These are phyloP conservation scores for Dendrothele bispora DNA, from an alignment of 768 basidiomycete species.

Conservation along the genomic window DNA sequence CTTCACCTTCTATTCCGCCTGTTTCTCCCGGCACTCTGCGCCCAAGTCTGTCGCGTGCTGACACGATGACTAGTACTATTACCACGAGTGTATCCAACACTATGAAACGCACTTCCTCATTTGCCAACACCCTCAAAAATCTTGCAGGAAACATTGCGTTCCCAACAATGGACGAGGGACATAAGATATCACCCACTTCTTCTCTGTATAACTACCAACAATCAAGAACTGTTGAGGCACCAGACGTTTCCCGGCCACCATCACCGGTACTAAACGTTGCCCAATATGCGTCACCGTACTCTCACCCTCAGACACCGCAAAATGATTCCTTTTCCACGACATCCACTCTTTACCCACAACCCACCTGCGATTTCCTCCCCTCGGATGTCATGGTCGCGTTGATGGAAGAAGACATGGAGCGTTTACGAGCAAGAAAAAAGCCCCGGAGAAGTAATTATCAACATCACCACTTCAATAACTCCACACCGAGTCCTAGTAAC, in stretches of 20 bases:
- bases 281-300: slow-evolving; percentile 77
- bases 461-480: no score
- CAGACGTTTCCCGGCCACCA: slow-evolving; percentile 64
- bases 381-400: slow-evolving; percentile 85
- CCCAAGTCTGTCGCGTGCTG: slow-evolving; percentile 53
- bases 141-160: slow-evolving; percentile 73
- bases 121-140: slow-evolving; percentile 72
- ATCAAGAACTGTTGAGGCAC: slow-evolving; percentile 24
- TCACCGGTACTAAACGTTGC: slow-evolving; percentile 80
- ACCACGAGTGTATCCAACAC: slow-evolving; percentile 67
- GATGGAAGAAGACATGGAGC: slow-evolving; percentile 94
- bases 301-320: slow-evolving; percentile 47
- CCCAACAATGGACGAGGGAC: slow-evolving; percentile 59
- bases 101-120: slow-evolving; percentile 75
- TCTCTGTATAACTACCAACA: slow-evolving; percentile 5
- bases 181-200: slow-evolving; percentile 28
- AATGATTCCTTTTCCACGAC: slow-evolving; percentile 1
- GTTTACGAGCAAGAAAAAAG: slow-evolving; percentile 70
- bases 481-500: slow-evolving; percentile 66
- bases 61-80: slow-evolving; percentile 61
- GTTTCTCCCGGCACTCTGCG: slow-evolving; percentile 44
- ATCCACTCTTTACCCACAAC: slow-evolving; percentile 22
- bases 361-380: slow-evolving; percentile 58
- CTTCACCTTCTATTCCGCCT: slow-evolving; percentile 42
- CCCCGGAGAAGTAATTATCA: slow-evolving; percentile 36